Evolutionary conservation across 1,284 basidiomycete genomes (phyloP), one percentile per base, ranked within the genome.

Genomic region (Paramarasmius palmivorus): DNA sequence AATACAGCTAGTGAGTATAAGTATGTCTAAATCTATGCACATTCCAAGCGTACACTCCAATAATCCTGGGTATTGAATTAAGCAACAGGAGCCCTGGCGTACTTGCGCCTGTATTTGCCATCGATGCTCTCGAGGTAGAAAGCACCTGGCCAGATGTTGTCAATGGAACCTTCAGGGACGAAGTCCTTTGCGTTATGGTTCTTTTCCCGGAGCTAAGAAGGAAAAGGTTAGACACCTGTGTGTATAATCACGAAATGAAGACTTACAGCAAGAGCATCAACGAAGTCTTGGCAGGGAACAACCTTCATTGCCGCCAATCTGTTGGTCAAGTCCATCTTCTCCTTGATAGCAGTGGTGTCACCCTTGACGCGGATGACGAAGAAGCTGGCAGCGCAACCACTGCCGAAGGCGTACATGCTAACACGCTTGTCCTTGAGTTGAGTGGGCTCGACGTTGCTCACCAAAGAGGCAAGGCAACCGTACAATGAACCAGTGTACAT

Each of bases 101-200:
- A 99, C 69, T 90, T 93, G 68, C 96, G 84, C 65, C 97, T 82
- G 84, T 89, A 97, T 76, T 95, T 95, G 66, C 81, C 76, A 76
- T 99, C 96, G 63, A 98, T 89, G 67, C 82, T 86, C 63, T 91
- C 88, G 62, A 99, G 90, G 82, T 98, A 99, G 79, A 90, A 98
- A 22, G 90, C 81, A 44, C 93, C 93, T 2, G 92, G 88, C 92
- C 94, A 96, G 69, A 99, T 88, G 80, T 98, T 90, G 61, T 94
- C 89, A 59, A 96, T 73, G 32, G 85, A 86, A 54, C 96, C 96
- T 56, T 86, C 81, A 15, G 96, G 96, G 7, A 82, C 83, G 78
- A 93, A 98, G 65, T 88, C 80, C 56, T 84, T 84, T 20, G 93
- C 88, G 68, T 96, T 98, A 82, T 98, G 95, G 79, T 96, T 98